Base-by-base conservation (phyloP, 768 basidiomycete species). In the Suillus alpinus region DNA sequence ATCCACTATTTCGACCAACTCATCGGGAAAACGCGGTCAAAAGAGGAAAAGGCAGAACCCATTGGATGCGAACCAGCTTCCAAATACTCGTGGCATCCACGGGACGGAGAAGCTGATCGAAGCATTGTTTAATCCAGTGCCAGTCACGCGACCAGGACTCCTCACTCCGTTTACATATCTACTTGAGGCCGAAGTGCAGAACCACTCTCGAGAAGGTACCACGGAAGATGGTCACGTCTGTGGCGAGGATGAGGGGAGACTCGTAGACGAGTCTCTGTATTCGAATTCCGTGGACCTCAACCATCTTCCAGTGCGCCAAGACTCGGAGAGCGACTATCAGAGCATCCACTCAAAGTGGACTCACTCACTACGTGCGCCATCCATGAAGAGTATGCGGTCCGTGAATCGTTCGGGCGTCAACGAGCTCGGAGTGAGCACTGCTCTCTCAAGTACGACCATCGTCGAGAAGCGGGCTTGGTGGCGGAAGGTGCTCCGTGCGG, bases 51-150 rank as follows among this genome's bases (percentile, higher is more conserved):
- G 68, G 37, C 63, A 69, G 31, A 60, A 69, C 7, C 71, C 67
- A 3, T 68, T 76, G 23, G 72, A 78, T 44, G 58, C 72, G 10
- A 65, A 73, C 59, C 67, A 67, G 29, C 77, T 89, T 7, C 85
- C 85, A 1, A 68, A 75, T 18, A 81, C 83, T 4, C 80, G 82
- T 62, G 86, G 87, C 1, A 81, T 86, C 2, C 82, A 82, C 56
- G 83, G 85, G 14, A 92, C 90, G 0, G 89, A 90, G 69, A 78
- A 78, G 40, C 79, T 93, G 44, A 92, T 92, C 68, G 91, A 93
- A 59, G 85, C 88, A 6, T 70, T 93, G 29, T 93, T 93, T 70
- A 93, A 93, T 66, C 91, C 91, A 2, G 79, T 80, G 2, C 80
- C 78, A 2, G 82, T 82, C 9, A 76, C 75, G 1, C 64, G 65